Evolutionary conservation across 768 basidiomycete genomes (phyloP).

Genomic region (Lenzites betulinus): DNA sequence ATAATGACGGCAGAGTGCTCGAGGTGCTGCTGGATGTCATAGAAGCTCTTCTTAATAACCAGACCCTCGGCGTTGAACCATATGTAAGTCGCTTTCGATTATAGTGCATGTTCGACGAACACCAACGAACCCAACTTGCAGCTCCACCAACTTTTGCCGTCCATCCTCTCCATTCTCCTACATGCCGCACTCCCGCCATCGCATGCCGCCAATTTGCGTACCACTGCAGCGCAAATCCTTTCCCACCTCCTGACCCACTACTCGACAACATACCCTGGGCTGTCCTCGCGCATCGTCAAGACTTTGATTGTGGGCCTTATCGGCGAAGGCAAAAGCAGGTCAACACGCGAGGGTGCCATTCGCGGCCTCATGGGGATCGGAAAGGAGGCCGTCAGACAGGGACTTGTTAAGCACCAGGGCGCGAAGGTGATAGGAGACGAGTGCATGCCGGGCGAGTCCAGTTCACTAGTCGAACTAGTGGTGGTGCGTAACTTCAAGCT

Average conservation of each 20-base stretch:
- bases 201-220: conserved; percentile 73
- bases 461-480: conserved; percentile 56
- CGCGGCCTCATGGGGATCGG: conserved; percentile 85
- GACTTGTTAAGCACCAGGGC: conserved; percentile 79
- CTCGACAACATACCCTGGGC: conserved; percentile 85
- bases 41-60: conserved; percentile 82
- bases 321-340: conserved; percentile 67
- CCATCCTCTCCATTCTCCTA: conserved; percentile 87
- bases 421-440: conserved; percentile 75
- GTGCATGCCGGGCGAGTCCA: conserved; percentile 47
- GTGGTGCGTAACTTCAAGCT: conserved; percentile 46
- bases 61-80: conserved; percentile 91
- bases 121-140: conserved; percentile 33
- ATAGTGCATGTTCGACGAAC: conserved; percentile 1
- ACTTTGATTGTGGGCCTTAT: conserved; percentile 88
- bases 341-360: conserved; percentile 88
- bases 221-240: conserved; percentile 80
- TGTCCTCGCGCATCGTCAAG: conserved; percentile 90
- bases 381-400: conserved; percentile 81
- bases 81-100: conserved; percentile 67
- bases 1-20: conserved; percentile 69
- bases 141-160: conserved; percentile 95
- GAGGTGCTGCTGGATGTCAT: conserved; percentile 86
- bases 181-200: conserved; percentile 80
- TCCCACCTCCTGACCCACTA: conserved; percentile 80